Evolutionary conservation across 257 asterid genomes (phyloP).

Genomic region (Fraxinus quadrangulata): DNA sequence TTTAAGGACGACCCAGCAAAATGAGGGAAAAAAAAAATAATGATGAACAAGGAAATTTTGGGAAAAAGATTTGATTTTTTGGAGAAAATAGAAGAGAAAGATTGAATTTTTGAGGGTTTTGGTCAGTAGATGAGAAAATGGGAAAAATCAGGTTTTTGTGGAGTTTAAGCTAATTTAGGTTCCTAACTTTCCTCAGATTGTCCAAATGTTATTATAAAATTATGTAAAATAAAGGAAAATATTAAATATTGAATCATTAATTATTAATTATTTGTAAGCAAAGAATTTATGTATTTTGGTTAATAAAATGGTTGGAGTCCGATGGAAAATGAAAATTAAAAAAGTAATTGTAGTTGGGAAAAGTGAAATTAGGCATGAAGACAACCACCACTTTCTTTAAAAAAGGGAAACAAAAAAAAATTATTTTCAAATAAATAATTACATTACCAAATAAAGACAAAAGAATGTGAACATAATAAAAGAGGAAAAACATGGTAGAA

Average conservation of each 20-base stretch:
- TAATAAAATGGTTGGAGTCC: constrained; percentile 83
- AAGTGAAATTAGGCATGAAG: constrained; percentile 93
- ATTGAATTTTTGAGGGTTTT: constrained; percentile 31
- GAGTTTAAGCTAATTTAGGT: constrained; percentile 47
- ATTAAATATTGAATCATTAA: constrained; percentile 48
- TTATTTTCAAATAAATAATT: constrained; percentile 7
- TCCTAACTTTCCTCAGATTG: constrained; percentile 56
- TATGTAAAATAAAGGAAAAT: constrained; percentile 28
- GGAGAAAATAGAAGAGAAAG: constrained; percentile 28
- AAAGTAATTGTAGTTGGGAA: constrained; percentile 72
- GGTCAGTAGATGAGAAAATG: constrained; percentile 36
- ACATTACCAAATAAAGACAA: constrained; percentile 41
- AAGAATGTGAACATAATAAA: constrained; percentile 22
- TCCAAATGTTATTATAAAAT: constrained; percentile 42
- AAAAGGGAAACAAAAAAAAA: constrained; percentile 17
- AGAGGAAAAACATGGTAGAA: constrained; percentile 16
- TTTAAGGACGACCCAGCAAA: constrained; percentile 4
- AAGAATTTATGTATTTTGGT: constrained; percentile 78
- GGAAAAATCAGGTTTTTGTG: constrained; percentile 32
- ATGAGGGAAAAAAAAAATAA: constrained; percentile 8
- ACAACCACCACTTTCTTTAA: constrained; percentile 55
- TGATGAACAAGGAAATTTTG: constrained; percentile 21
- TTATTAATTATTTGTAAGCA: constrained; percentile 48
- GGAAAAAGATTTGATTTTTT: constrained; percentile 34
- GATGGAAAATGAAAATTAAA: constrained; percentile 40